These are phyloP conservation scores for Phytophthora cactorum DNA, from an alignment of 352 stramenopile species.

Conservation along the genomic window DNA sequence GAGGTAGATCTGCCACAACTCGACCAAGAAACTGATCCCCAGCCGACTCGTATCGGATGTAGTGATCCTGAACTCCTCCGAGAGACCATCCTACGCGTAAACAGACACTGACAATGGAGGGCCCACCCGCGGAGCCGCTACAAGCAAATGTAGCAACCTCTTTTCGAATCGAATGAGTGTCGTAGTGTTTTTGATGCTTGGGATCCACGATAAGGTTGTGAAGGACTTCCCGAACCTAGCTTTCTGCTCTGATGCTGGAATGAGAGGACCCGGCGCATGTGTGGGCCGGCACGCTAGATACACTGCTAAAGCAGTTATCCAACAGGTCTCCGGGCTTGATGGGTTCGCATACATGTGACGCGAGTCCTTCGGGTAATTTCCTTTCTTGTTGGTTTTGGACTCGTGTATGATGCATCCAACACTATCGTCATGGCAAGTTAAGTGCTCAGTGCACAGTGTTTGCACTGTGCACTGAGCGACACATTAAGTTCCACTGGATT, in stretches of 20 bases:
- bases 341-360: too few species aligned
- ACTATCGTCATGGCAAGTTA: too few species aligned
- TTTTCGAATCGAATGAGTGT: background rate
- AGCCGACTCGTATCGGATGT: background rate
- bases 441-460: too few species aligned
- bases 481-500: too few species aligned
- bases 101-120: background rate
- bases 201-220: background rate
- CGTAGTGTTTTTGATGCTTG: background rate
- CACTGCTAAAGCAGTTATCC: background rate
- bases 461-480: too few species aligned
- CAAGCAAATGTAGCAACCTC: background rate
- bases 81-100: too few species aligned
- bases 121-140: background rate
- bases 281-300: constrained; percentile 10
- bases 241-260: constrained; percentile 12
- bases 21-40: background rate
- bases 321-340: constrained; percentile 3
- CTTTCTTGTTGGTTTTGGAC: too few species aligned
- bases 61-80: background rate
- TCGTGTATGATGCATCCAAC: too few species aligned
- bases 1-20: background rate
- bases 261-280: background rate
- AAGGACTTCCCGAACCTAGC: background rate
- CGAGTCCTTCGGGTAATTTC: too few species aligned